Evolutionary conservation across 495 filamentous ascomycete species (phyloP).

Genomic region (Amorphotheca resinae): DNA sequence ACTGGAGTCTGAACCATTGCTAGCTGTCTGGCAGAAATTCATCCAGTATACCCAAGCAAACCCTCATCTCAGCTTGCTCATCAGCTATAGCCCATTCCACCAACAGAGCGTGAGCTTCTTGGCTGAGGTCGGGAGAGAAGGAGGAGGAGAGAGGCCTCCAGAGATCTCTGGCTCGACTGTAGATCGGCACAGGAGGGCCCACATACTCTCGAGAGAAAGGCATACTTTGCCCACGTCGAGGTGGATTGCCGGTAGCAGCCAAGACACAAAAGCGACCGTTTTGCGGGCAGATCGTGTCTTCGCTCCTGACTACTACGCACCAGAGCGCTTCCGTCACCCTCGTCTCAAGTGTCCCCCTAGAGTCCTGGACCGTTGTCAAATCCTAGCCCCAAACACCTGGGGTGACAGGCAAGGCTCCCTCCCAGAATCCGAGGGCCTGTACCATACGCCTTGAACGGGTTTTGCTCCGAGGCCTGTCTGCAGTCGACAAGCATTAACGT

Average conservation of each 20-base stretch:
- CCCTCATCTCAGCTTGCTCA: too few relatives aligned
- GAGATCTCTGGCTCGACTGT: too few relatives aligned
- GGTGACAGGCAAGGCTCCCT: slow-evolving; percentile 15
- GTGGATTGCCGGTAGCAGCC: too few relatives aligned
- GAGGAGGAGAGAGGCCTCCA: too few relatives aligned
- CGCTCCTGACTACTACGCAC: slow-evolving; percentile 11
- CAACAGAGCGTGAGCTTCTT: too few relatives aligned
- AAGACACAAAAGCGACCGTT: slow-evolving; percentile 4
- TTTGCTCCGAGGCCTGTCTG: slow-evolving; percentile 18
- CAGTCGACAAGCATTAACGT: slow-evolving; percentile 17
- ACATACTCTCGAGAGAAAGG: too few relatives aligned
- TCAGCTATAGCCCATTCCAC: too few relatives aligned
- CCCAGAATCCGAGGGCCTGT: slow-evolving; percentile 10
- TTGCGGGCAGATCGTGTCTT: slow-evolving; percentile 15
- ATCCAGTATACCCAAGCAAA: slow-evolving; percentile 16
- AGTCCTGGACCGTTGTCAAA: slow-evolving; percentile 16
- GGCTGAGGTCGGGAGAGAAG: too few relatives aligned
- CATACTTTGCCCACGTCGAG: too few relatives aligned
- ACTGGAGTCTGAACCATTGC: slow-evolving; percentile 3
- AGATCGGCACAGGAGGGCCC: too few relatives aligned
- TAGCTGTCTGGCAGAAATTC: slow-evolving; percentile 16
- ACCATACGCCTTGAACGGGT: slow-evolving; percentile 14
- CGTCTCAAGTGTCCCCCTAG: slow-evolving; percentile 21
- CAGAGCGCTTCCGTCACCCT: slow-evolving; percentile 18
- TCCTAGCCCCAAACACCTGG: slow-evolving; percentile 18